Conservation (phyloP, 805 yeast species). For the Candida hungchunana region DNA sequence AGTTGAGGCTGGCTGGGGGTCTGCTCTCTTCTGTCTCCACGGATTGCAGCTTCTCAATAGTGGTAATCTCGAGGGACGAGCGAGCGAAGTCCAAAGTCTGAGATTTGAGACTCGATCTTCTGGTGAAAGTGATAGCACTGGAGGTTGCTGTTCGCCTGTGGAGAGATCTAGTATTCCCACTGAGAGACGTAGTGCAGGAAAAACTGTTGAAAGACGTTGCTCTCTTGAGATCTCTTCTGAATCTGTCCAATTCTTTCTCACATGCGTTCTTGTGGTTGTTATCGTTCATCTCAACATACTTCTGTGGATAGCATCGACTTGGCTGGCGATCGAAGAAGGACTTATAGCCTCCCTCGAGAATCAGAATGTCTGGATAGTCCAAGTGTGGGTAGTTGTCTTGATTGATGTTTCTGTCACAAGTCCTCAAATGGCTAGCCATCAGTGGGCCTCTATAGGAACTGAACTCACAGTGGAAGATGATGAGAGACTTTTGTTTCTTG, state of each 20-base stretch:
- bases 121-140: slow-evolving; percentile 17
- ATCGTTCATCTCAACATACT: slow-evolving; percentile 85
- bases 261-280: slow-evolving; percentile 45
- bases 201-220: slow-evolving; percentile 32
- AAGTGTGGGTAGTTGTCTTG: slow-evolving; percentile 74
- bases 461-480: slow-evolving; percentile 93
- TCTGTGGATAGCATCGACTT: slow-evolving; percentile 65
- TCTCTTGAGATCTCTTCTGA: slow-evolving; percentile 41
- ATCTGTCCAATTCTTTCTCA: slow-evolving; percentile 49
- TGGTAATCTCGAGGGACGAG: slow-evolving; percentile 7
- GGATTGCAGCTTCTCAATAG: background rate
- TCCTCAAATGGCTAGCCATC: slow-evolving; percentile 82
- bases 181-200: slow-evolving; percentile 20
- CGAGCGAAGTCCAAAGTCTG: slow-evolving; percentile 18
- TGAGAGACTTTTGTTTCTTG: slow-evolving; percentile 39
- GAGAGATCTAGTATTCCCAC: slow-evolving; percentile 9
- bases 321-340: slow-evolving; percentile 60
- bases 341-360: slow-evolving; percentile 90
- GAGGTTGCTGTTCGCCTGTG: slow-evolving; percentile 26
- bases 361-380: slow-evolving; percentile 82
- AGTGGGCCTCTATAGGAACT: slow-evolving; percentile 91
- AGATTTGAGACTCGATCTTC: slow-evolving; percentile 19
- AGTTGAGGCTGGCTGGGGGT: slow-evolving; percentile 25
- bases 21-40: slow-evolving; percentile 15
- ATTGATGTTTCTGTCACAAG: slow-evolving; percentile 74